Evolutionary conservation across 1,284 basidiomycete species (phyloP).

Genomic region (Cutaneotrichosporon cavernicola): DNA sequence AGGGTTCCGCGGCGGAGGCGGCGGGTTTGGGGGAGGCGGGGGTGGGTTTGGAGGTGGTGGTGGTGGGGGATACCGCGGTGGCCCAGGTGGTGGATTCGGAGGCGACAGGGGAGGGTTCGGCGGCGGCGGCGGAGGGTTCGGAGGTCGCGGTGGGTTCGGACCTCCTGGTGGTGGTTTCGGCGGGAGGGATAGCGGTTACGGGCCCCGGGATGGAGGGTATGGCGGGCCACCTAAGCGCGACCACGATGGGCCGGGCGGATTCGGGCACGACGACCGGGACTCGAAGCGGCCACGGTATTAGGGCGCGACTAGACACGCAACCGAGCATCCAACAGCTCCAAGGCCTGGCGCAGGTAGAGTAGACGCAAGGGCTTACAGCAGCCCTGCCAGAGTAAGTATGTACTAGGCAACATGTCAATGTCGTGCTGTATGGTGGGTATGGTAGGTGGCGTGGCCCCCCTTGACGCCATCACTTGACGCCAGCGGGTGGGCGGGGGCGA

Average conservation of each 20-base stretch:
- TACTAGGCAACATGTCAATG: constrained; percentile 9
- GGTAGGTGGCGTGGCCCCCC: constrained; percentile 3
- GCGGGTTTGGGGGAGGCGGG: constrained; percentile 32
- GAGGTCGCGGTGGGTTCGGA: constrained; percentile 39
- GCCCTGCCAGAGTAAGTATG: constrained; percentile 9
- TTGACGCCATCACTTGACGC: neutral
- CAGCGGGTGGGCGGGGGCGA: neutral
- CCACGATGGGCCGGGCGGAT: constrained; percentile 53
- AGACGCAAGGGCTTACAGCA: neutral
- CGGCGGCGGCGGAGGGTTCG: constrained; percentile 19
- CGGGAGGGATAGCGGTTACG: constrained; percentile 14
- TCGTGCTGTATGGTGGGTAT: constrained; percentile 9
- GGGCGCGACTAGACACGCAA: neutral
- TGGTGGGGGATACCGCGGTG: constrained; percentile 54
- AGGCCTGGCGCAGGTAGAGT: constrained; percentile 3
- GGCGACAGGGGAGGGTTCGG: constrained; percentile 28
- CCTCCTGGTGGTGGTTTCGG: constrained; percentile 3
- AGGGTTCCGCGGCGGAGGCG: constrained; percentile 31
- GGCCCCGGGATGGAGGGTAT: neutral
- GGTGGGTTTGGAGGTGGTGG: constrained; percentile 24
- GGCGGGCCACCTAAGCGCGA: constrained; percentile 40
- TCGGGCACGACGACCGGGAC: constrained; percentile 75
- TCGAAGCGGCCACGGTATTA: constrained; percentile 74
- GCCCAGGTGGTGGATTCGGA: constrained; percentile 26
- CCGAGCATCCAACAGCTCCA: neutral